Conservation (phyloP, 2,329 filamentous ascomycete genomes). For the Chaetothyriales sp. region DNA sequence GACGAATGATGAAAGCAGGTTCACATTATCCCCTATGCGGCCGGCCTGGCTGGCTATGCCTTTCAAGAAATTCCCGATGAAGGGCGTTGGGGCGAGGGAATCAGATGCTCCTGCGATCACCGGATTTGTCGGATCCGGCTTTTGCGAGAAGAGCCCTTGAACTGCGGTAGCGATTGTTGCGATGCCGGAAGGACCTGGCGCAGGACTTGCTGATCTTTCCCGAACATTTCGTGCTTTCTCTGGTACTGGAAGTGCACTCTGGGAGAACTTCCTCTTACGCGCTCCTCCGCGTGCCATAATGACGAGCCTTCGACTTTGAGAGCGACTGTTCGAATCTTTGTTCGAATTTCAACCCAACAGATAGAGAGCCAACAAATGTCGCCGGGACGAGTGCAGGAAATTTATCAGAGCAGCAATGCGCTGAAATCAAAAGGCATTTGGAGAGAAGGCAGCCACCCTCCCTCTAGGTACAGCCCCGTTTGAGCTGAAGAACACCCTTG, state of each 20-base stretch:
- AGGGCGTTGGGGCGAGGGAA: constrained; percentile 9
- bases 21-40: constrained; percentile 14
- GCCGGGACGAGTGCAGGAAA: background rate
- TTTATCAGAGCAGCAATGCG: background rate
- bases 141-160: constrained; percentile 4
- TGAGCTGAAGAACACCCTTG: background rate
- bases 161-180: background rate
- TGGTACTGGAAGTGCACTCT: background rate
- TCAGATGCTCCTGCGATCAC: constrained; percentile 16
- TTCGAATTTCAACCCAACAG: background rate
- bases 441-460: background rate
- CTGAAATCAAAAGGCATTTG: background rate
- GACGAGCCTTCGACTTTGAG: background rate
- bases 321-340: background rate
- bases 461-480: background rate
- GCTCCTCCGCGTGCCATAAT: background rate
- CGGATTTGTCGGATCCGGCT: constrained; percentile 15
- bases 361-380: background rate
- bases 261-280: background rate
- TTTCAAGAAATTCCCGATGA: constrained; percentile 8
- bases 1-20: constrained; percentile 14
- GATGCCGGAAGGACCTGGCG: background rate
- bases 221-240: background rate
- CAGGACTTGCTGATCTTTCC: background rate
- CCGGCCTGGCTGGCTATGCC: constrained; percentile 16